Percentiles rank a stretch among this genome's conserved stretches.
phyloP scores from a whole-genome alignment of 192 early-diverging fungal genomes.

The Coemansia brasiliensis region DNA sequence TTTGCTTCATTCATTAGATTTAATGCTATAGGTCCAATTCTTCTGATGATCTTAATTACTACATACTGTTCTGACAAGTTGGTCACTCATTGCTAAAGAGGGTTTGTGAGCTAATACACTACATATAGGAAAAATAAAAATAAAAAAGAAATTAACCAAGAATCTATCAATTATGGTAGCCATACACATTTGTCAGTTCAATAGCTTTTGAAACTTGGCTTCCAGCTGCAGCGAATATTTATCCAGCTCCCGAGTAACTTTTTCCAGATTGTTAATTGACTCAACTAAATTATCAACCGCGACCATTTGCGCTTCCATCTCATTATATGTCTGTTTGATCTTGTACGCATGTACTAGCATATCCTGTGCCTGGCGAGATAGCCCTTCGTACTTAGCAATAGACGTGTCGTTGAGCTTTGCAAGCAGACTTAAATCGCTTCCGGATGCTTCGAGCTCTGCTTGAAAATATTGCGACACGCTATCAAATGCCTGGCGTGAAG shows the following conservation, averaged over 20 bases:
- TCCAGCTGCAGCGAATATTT: constrained; percentile 44
- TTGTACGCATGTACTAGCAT: constrained; percentile 55
- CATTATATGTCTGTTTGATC: constrained; percentile 51
- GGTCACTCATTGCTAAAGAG: constrained; percentile 10
- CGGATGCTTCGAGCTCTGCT: constrained; percentile 47
- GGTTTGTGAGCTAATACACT: not conserved
- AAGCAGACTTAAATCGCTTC: constrained; percentile 31
- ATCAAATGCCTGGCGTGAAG: constrained; percentile 37
- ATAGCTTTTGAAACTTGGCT: constrained; percentile 39
- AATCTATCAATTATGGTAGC: constrained; percentile 1
- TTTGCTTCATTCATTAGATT: not conserved
- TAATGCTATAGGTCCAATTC: too few species aligned
- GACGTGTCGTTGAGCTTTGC: constrained; percentile 53
- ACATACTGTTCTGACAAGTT: constrained; percentile 9
- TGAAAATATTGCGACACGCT: constrained; percentile 46
- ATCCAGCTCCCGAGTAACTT: constrained; percentile 42
- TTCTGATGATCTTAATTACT: too few species aligned
- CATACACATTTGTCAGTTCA: constrained; percentile 18
- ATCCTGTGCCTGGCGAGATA: constrained; percentile 53
- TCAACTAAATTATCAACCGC: constrained; percentile 32
- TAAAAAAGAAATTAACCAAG: constrained; percentile 2
- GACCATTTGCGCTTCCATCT: constrained; percentile 46
- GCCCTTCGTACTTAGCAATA: constrained; percentile 47
- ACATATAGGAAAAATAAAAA: not conserved
- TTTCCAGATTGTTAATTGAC: constrained; percentile 40